Conservation (phyloP, 441 rosid genomes). For the Daphne laureola region DNA sequence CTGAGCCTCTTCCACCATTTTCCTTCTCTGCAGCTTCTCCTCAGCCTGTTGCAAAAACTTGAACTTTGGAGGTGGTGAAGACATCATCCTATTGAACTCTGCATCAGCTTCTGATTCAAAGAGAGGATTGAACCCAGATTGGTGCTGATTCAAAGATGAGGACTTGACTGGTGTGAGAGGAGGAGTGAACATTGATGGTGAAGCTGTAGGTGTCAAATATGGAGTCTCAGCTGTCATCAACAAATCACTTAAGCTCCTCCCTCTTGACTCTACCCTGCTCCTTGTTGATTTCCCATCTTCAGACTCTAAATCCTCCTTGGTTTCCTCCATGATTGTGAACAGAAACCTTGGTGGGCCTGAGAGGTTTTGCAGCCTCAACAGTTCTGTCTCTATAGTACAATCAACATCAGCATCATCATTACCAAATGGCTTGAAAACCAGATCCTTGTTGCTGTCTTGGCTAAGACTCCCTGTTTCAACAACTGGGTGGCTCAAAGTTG, state of each 20-base stretch:
- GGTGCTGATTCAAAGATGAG: constrained; percentile 17
- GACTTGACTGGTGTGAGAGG: constrained; percentile 39
- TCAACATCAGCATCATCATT: background rate
- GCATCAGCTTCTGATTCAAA: constrained; percentile 61
- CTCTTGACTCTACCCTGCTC: constrained; percentile 36
- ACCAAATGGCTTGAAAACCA: constrained; percentile 28
- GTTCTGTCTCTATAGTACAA: constrained; percentile 44
- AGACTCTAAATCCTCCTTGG: constrained; percentile 88
- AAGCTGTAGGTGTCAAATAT: constrained; percentile 73
- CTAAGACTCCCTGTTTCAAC: constrained; percentile 17
- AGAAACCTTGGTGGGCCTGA: constrained; percentile 81
- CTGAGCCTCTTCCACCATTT: constrained; percentile 28
- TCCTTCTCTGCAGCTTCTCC: constrained; percentile 58
- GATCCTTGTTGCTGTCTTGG: constrained; percentile 22
- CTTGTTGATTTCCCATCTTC: constrained; percentile 63
- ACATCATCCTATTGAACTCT: constrained; percentile 57
- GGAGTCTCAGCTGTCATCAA: constrained; percentile 68
- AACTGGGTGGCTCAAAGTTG: constrained; percentile 30
- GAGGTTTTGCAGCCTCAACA: constrained; percentile 81
- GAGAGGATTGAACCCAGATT: constrained; percentile 39
- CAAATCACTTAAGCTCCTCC: constrained; percentile 70
- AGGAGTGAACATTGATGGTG: constrained; percentile 83
- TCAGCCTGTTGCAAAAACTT: constrained; percentile 92
- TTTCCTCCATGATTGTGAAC: constrained; percentile 91
- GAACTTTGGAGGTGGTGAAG: constrained; percentile 79